Base-by-base conservation (phyloP, 2,329 filamentous ascomycete genomes). In the Talaromyces marneffei region DNA sequence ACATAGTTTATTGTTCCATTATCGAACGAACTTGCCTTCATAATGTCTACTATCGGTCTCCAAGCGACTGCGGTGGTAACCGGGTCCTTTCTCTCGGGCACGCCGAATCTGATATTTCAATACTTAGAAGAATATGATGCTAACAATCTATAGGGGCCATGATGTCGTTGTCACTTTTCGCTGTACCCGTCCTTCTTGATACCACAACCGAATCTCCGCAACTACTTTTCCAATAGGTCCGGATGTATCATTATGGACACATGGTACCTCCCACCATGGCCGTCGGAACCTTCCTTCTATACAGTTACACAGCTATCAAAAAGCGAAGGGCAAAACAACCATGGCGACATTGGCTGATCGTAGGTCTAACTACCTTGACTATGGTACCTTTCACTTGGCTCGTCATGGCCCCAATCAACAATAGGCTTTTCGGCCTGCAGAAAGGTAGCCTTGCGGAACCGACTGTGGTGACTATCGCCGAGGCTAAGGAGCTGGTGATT, bases 321-420 rank as follows among this genome's bases (percentile, higher is more conserved):
- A 40, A 54, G 46, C 18, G 23, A 12, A 25, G 29, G 5, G 20
- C 33, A 14, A 33, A 25, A 25, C 27, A 29, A 14, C 57, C 57
- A 29, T 69, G 66, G 66, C 4, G 27, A 16, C 10, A 52, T 9
- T 64, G 61, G 44, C 65, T 64, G 1, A 31, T 66, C 9, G 72
- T 71, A 3, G 71, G 65, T 25, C 44, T 64, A 0, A 62, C 64
- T 3, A 74, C 74, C 2, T 52, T 76, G 14, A 42, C 46, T 42
- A 75, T 76, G 63, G 64, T 75, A 18, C 74, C 75, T 1, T 77
- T 75, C 58, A 77, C 75, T 2, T 75, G 69, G 72, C 20, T 72
- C 10, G 59, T 70, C 25, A 75, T 76, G 72, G 66, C 57, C 16
- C 68, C 72, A 2, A 75, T 72, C 4, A 77, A 76, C 57, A 66